These are phyloP conservation scores for Chenopodium berlandieri DNA, from an alignment of 148 eudicot genomes.

Conservation along the genomic window DNA sequence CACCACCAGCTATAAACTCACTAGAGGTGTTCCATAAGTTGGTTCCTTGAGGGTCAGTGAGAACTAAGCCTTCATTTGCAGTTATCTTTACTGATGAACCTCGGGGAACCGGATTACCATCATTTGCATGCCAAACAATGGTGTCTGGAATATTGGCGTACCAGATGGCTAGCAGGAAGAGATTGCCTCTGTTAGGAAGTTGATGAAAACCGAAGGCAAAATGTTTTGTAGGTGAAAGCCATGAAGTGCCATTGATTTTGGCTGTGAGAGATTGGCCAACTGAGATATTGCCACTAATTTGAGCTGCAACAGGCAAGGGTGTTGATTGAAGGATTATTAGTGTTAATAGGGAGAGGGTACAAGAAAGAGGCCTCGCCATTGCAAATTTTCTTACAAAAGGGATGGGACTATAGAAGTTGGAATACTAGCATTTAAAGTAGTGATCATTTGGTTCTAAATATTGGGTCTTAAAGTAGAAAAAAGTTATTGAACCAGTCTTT, in stretches of 20 bases:
- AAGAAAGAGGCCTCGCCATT: conserved; percentile 19
- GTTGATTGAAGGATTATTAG: conserved; percentile 10
- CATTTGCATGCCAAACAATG: conserved; percentile 46
- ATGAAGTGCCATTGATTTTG: conserved; percentile 17
- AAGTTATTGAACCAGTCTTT: too few relatives aligned
- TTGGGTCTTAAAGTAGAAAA: too few relatives aligned
- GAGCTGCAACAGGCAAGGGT: conserved; percentile 16
- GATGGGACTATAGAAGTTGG: background rate
- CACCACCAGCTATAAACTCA: background rate
- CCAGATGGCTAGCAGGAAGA: conserved; percentile 56
- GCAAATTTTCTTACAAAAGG: background rate
- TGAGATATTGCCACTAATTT: conserved; percentile 25
- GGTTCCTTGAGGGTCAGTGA: conserved; percentile 41
- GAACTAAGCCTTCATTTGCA: conserved; percentile 37
- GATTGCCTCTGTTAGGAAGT: conserved; percentile 18
- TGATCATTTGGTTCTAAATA: too few relatives aligned
- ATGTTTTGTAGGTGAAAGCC: conserved; percentile 44
- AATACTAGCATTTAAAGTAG: too few relatives aligned
- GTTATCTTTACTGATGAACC: conserved; percentile 42
- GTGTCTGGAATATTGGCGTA: conserved; percentile 49
- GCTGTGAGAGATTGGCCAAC: conserved; percentile 37
- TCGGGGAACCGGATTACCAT: conserved; percentile 27
- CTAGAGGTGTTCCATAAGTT: conserved; percentile 28
- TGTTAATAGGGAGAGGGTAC: conserved; percentile 10
- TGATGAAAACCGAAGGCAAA: conserved; percentile 53